phyloP scores from a whole-genome alignment of 1,284 basidiomycete genomes.

The Leccinum griseonigrum region DNA sequence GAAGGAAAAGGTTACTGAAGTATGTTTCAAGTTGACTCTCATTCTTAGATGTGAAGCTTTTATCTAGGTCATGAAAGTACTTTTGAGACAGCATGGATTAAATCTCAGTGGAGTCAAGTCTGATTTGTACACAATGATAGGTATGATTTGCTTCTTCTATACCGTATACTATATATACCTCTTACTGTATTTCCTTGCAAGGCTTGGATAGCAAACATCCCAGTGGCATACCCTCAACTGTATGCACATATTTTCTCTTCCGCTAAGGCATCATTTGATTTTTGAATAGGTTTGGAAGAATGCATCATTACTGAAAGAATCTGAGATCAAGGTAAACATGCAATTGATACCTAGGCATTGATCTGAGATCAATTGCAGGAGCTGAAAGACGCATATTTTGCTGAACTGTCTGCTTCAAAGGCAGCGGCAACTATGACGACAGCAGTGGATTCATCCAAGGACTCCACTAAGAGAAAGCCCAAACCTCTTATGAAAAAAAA shows the following conservation, averaged over 20 bases:
- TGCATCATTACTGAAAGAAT: slow-evolving; percentile 51
- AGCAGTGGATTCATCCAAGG: slow-evolving; percentile 15
- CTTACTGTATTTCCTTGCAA: slow-evolving; percentile 22
- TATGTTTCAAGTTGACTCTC: slow-evolving; percentile 23
- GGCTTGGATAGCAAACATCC: slow-evolving; percentile 73
- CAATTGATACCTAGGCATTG: not conserved
- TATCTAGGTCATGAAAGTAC: slow-evolving; percentile 60
- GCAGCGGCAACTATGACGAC: slow-evolving; percentile 12
- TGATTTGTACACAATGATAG: slow-evolving; percentile 61
- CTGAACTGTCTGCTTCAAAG: slow-evolving; percentile 38
- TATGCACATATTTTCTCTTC: slow-evolving; percentile 27
- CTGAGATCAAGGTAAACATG: slow-evolving; percentile 54
- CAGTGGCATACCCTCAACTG: slow-evolving; percentile 68
- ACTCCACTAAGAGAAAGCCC: slow-evolving; percentile 35
- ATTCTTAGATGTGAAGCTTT: not conserved
- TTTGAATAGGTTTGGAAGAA: slow-evolving; percentile 62
- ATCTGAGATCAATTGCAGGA: slow-evolving; percentile 36
- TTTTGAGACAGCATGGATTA: slow-evolving; percentile 61
- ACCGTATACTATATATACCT: not conserved
- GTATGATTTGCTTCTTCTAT: slow-evolving; percentile 31
- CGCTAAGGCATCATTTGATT: not conserved
- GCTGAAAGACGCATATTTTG: slow-evolving; percentile 57
- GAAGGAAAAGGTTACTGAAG: slow-evolving; percentile 53
- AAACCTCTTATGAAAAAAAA: slow-evolving; percentile 44
- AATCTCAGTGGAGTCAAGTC: slow-evolving; percentile 68